Evolutionary conservation across 2,329 filamentous ascomycete species (phyloP), one percentile per base, ranked within the genome.

Genomic region (Talaromyces sp.): DNA sequence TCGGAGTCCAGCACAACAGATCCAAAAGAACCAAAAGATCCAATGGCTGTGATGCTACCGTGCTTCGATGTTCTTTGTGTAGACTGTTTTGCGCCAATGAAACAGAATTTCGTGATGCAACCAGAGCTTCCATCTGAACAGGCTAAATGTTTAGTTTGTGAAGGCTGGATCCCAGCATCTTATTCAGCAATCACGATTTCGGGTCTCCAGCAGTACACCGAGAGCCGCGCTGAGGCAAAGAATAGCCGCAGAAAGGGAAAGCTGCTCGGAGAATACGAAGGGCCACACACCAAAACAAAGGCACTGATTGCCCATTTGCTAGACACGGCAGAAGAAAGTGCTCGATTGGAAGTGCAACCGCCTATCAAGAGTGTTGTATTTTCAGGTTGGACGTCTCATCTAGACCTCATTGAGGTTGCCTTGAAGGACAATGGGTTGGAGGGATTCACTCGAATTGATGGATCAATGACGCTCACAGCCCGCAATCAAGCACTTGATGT

Each of bases 301-400:
- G 91, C 90, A 1, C 80, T 99, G 2, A 70, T 99, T 0, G 79
- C 87, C n/a, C 87, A 91, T 63, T 83, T 99, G 8, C 74, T 89
- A 1, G 79, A 81, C 56, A 85, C 86, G 56, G 85, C 86, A 60
- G 79, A 80, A 0, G 84, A 88, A 70, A 81, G 83, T 41, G 68
- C 72, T 52, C 62, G 70, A 14, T 66, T 74, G 11, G 62, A 84
- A 6, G 43, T 54, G 10, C 84, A 86, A 0, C 77, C 83, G 11
- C 92, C 92, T 0, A 89, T 91, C 75, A 97, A 96, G 73, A 94
- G 91, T 27, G 92, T 99, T 14, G 87, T 99, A 7, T 97, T 97
- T 75, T 96, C 92, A 0, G 88, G 88, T n/a, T 97, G 94, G 92
- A 97, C 94, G 0, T 88, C 89, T 0, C 92, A 97, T 71, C 85